Conservation (phyloP, 2,329 filamentous ascomycete genomes). For the Verticillium nubilum region DNA sequence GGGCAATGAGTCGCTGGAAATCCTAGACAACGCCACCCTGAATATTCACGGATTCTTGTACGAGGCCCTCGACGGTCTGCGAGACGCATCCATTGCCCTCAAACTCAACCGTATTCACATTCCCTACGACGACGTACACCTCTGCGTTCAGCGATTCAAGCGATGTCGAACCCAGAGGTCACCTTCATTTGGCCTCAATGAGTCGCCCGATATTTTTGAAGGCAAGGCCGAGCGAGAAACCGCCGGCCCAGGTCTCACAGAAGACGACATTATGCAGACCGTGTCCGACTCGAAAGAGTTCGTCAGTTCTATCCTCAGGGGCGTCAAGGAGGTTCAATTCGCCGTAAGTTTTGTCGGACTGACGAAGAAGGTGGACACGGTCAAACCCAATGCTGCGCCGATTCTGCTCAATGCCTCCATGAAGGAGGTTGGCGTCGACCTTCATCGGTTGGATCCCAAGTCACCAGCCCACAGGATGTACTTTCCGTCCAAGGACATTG, state of each 20-base stretch:
- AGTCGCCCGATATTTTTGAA: constrained; percentile 58
- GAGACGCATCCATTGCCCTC: constrained; percentile 82
- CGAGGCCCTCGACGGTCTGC: constrained; percentile 76
- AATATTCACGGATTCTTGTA: constrained; percentile 91
- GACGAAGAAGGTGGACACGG: constrained; percentile 69
- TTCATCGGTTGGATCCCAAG: constrained; percentile 85
- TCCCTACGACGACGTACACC: constrained; percentile 78
- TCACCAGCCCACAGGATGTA: constrained; percentile 98
- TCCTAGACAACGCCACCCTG: constrained; percentile 80
- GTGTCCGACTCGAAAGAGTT: constrained; percentile 93
- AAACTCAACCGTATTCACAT: constrained; percentile 89
- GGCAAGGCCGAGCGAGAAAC: constrained; percentile 71
- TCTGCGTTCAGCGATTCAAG: constrained; percentile 54
- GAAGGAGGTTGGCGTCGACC: constrained; percentile 92
- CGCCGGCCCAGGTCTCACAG: constrained; percentile 59
- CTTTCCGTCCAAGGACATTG: constrained; percentile 86
- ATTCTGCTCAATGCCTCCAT: constrained; percentile 83
- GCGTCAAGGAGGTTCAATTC: constrained; percentile 95
- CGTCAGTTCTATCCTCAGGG: constrained; percentile 79
- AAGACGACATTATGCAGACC: constrained; percentile 68
- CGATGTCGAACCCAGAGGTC: constrained; percentile 28
- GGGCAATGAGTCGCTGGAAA: constrained; percentile 76
- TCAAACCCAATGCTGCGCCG: constrained; percentile 62
- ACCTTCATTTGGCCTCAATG: constrained; percentile 26
- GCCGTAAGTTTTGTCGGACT: constrained; percentile 87